Percentiles rank a stretch among this genome's conserved stretches.
These are phyloP conservation scores for Fusarium sp. DNA, from an alignment of 2,329 filamentous ascomycete genomes.

Conservation along the genomic window DNA sequence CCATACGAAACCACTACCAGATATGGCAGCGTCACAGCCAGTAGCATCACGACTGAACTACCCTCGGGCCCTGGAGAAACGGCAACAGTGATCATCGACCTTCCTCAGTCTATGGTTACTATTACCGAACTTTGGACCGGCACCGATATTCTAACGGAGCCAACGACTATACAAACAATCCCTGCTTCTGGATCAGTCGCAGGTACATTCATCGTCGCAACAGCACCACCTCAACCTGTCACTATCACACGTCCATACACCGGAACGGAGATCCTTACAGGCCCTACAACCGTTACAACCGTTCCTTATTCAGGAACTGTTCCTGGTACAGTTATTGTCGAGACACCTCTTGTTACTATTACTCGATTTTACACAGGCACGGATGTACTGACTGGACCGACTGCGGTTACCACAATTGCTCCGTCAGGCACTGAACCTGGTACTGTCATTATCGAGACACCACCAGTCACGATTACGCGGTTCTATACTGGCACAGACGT, in stretches of 20 bases:
- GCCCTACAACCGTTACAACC: not conserved
- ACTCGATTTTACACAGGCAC: constrained; percentile 1
- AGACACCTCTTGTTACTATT: not conserved
- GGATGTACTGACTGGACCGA: not conserved
- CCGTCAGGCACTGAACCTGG: not conserved
- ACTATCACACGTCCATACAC: constrained; percentile 2
- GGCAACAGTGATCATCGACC: constrained; percentile 1
- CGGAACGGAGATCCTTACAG: not conserved
- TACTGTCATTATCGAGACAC: not conserved
- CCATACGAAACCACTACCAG: not conserved
- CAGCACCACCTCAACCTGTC: not conserved
- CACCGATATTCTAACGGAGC: not conserved
- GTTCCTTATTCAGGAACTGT: not conserved
- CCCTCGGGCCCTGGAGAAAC: constrained; percentile 1
- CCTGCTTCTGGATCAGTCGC: constrained; percentile 1
- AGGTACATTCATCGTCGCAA: constrained; percentile 6
- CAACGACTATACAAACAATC: not conserved
- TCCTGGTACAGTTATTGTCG: not conserved
- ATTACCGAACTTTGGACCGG: constrained; percentile 15
- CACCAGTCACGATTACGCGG: not conserved
- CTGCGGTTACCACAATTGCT: not conserved
- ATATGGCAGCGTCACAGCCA: not conserved
- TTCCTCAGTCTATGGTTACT: constrained; percentile 6
- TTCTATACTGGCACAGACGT: not conserved
- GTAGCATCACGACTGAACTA: not conserved